These are phyloP conservation scores for Coemansia sp. DNA, from an alignment of 192 early-diverging fungal genomes.

Conservation along the genomic window DNA sequence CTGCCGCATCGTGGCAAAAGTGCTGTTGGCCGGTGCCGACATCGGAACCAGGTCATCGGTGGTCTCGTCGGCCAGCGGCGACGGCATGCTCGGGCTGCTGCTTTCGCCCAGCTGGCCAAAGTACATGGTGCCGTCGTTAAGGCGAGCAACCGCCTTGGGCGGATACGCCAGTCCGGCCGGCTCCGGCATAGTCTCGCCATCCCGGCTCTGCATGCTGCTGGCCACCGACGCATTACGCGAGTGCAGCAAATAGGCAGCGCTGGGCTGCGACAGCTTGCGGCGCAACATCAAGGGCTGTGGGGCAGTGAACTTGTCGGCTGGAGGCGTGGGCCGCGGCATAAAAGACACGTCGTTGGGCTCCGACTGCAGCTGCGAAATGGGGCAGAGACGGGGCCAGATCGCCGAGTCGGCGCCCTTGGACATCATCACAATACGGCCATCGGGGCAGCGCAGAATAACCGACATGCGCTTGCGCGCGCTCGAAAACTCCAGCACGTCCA, in stretches of 20 bases:
- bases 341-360: conserved; percentile 22
- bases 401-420: conserved; percentile 93
- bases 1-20: background rate
- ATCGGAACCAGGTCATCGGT: background rate
- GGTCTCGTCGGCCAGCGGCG: background rate
- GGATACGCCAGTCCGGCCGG: background rate
- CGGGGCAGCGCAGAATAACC: conserved; percentile 67
- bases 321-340: conserved; percentile 25
- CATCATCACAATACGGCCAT: conserved; percentile 73
- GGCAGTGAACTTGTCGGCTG: background rate
- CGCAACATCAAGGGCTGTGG: conserved; percentile 9
- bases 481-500: conserved; percentile 82
- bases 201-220: conserved; percentile 13
- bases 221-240: conserved; percentile 44
- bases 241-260: conserved; percentile 39
- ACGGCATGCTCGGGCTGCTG: background rate
- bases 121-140: conserved; percentile 11
- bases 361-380: conserved; percentile 19
- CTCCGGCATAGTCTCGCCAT: too few relatives aligned
- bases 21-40: background rate
- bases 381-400: conserved; percentile 62
- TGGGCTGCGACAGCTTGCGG: conserved; percentile 42
- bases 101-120: conserved; percentile 8
- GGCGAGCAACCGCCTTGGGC: background rate
- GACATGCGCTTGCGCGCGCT: conserved; percentile 89